These are phyloP conservation scores for Rhodotorula kratochvilovae DNA, from an alignment of 768 basidiomycete genomes.

Conservation along the genomic window DNA sequence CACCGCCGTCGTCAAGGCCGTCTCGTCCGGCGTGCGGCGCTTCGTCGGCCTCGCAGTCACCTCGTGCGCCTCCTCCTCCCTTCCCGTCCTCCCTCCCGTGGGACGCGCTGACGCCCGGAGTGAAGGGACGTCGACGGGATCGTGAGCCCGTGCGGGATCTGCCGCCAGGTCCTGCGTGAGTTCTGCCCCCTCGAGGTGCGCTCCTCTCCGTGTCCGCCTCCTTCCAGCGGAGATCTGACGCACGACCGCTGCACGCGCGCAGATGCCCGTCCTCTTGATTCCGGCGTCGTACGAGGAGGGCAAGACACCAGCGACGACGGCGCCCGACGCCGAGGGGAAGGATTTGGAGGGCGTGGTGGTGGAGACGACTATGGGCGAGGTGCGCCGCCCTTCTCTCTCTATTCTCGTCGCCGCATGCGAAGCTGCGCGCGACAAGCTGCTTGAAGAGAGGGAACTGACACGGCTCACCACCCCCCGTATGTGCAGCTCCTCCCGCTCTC, in stretches of 20 bases:
- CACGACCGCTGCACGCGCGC: too few species aligned
- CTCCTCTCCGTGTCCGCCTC: too few species aligned
- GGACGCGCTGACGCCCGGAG: background rate
- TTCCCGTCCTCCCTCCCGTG: background rate
- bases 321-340: conserved; percentile 10
- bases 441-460: too few species aligned
- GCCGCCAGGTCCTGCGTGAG: conserved; percentile 72
- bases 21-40: conserved; percentile 68
- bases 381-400: background rate
- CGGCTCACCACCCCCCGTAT: too few species aligned
- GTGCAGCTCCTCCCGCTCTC: conserved; percentile 18
- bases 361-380: conserved; percentile 30
- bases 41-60: conserved; percentile 77
- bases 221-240: too few species aligned
- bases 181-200: conserved; percentile 62
- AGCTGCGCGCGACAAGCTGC: too few species aligned
- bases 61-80: conserved; percentile 55
- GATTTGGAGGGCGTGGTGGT: conserved; percentile 10
- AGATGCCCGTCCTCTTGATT: conserved; percentile 28
- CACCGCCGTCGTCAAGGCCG: conserved; percentile 90
- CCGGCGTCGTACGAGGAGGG: conserved; percentile 19
- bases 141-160: conserved; percentile 86
- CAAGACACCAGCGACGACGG: background rate
- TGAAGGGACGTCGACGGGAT: conserved; percentile 63
- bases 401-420: too few species aligned